These are phyloP conservation scores for Emergomyces africanus DNA, from an alignment of 2,329 filamentous ascomycete species.

Conservation along the genomic window DNA sequence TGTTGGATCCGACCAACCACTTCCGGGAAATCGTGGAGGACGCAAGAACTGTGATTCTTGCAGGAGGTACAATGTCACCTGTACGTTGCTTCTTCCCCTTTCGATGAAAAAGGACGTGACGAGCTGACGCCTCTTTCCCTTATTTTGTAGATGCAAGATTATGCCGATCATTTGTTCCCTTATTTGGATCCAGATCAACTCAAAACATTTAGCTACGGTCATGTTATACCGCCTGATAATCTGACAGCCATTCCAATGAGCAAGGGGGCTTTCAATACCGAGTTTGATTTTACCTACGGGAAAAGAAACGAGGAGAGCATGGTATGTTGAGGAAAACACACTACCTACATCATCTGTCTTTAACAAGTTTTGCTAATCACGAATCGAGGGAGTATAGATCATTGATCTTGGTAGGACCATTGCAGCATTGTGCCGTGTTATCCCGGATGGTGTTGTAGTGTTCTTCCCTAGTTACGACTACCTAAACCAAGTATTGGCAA, in stretches of 20 bases:
- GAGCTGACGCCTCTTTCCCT: conserved; percentile 5
- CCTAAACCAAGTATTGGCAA: conserved; percentile 56
- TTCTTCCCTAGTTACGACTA: conserved; percentile 97
- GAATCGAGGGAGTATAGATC: conserved; percentile 35
- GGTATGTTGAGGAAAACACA: conserved; percentile 22
- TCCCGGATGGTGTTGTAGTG: conserved; percentile 81
- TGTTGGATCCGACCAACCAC: conserved; percentile 82
- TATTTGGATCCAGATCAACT: conserved; percentile 52
- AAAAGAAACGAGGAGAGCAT: conserved; percentile 56
- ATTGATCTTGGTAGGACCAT: conserved; percentile 61
- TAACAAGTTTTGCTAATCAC: background rate
- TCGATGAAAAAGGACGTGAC: background rate
- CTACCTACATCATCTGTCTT: background rate
- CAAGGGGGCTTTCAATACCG: conserved; percentile 33
- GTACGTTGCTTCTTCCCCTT: conserved; percentile 24
- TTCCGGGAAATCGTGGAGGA: conserved; percentile 79
- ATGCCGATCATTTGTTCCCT: conserved; percentile 73
- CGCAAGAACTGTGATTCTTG: conserved; percentile 76
- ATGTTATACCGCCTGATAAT: conserved; percentile 77
- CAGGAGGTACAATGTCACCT: conserved; percentile 94
- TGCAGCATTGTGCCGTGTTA: conserved; percentile 54
- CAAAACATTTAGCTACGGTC: conserved; percentile 77
- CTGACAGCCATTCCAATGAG: conserved; percentile 64
- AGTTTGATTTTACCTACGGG: conserved; percentile 82
- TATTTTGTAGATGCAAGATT: conserved; percentile 58